phyloP scores from a whole-genome alignment of 192 early-diverging fungal species.

The Backusella sp. region DNA sequence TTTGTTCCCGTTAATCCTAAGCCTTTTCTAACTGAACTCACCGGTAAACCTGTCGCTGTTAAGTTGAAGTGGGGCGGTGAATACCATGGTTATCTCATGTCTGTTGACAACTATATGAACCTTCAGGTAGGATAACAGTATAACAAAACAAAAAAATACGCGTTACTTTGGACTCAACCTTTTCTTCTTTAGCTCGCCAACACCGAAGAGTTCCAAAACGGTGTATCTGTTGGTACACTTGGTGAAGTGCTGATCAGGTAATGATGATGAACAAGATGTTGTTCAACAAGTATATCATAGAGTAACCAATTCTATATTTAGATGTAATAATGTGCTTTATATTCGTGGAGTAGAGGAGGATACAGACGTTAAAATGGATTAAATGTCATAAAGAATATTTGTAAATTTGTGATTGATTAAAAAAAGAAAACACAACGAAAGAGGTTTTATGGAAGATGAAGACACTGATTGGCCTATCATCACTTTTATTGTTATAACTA shows the following conservation, averaged over 20 bases:
- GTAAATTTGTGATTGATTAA: neutral
- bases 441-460: neutral
- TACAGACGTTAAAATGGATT: conserved; percentile 23
- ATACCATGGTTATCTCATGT: conserved; percentile 90
- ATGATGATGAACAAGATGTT: neutral
- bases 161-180: neutral
- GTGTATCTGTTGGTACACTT: conserved; percentile 79
- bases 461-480: neutral
- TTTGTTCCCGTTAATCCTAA: conserved; percentile 96
- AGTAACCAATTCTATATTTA: conserved; percentile 15
- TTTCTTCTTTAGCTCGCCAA: conserved; percentile 70
- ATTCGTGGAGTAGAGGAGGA: conserved; percentile 69
- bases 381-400: conserved; percentile 5
- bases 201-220: conserved; percentile 95
- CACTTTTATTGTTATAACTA: neutral
- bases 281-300: neutral
- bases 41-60: conserved; percentile 88
- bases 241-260: conserved; percentile 92
- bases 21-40: conserved; percentile 91
- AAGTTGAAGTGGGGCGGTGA: conserved; percentile 99
- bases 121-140: conserved; percentile 60
- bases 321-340: conserved; percentile 87
- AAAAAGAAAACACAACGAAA: neutral
- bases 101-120: conserved; percentile 99
- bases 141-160: neutral